Percentiles rank a stretch among this genome's conserved stretches.
These are phyloP conservation scores for Magnolia changhungtana DNA, from an alignment of 164 flowering plant species.

Conservation along the genomic window DNA sequence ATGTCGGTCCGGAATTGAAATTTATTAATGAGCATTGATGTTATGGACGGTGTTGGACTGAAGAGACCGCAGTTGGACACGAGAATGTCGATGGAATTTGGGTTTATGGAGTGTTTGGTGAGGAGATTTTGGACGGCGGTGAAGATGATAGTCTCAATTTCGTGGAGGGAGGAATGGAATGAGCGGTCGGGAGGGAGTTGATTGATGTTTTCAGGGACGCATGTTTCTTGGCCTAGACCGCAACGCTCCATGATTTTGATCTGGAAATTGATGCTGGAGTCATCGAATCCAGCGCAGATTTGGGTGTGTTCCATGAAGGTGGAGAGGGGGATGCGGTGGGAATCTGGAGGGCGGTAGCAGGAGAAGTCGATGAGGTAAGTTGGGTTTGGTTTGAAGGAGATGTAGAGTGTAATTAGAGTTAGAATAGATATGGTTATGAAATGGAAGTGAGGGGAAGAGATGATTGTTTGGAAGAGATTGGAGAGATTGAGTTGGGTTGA, in stretches of 20 bases:
- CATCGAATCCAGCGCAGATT: not conserved
- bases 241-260: slow-evolving; percentile 30
- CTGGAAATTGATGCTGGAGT: slow-evolving; percentile 30
- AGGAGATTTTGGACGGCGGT: slow-evolving; percentile 39
- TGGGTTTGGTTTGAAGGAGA: slow-evolving; percentile 2
- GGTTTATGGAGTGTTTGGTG: slow-evolving; percentile 37
- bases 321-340: slow-evolving; percentile 29
- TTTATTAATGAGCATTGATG: slow-evolving; percentile 27
- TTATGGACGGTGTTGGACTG: slow-evolving; percentile 61
- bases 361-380: slow-evolving; percentile 54
- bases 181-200: slow-evolving; percentile 34
- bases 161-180: slow-evolving; percentile 19
- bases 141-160: slow-evolving; percentile 38
- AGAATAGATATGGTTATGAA: slow-evolving; percentile 9
- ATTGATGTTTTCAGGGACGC: slow-evolving; percentile 27
- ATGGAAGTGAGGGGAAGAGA: slow-evolving; percentile 16
- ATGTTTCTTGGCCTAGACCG: slow-evolving; percentile 45
- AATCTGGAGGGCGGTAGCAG: slow-evolving; percentile 43
- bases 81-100: slow-evolving; percentile 47
- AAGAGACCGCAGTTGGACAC: slow-evolving; percentile 58
- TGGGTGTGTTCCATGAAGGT: slow-evolving; percentile 34
- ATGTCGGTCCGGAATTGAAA: slow-evolving; percentile 1
- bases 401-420: not conserved
- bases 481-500: not conserved
- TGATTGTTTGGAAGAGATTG: slow-evolving; percentile 6